Conservation (phyloP, 352 stramenopile genomes). For the Phytophthora boehmeriae region DNA sequence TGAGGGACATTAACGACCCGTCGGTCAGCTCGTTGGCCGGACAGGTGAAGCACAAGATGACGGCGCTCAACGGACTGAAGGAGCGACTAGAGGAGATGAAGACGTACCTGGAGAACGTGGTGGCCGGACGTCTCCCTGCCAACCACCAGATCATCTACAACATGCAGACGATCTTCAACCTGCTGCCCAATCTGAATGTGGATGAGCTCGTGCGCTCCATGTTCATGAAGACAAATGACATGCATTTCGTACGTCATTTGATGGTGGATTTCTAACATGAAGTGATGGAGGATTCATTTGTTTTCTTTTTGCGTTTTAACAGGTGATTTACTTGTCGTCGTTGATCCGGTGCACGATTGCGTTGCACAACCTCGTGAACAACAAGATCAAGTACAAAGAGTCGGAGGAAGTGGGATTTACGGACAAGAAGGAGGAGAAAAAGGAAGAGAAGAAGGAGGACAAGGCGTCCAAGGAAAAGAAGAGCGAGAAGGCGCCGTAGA, state of each 20-base stretch:
- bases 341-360: slow-evolving; percentile 98
- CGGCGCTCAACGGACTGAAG: slow-evolving; percentile 93
- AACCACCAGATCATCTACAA: slow-evolving; percentile 98
- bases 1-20: slow-evolving; percentile 99
- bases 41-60: slow-evolving; percentile 99
- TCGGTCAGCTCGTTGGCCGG: slow-evolving; percentile 97
- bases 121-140: slow-evolving; percentile 72
- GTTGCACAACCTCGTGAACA: slow-evolving; percentile 99
- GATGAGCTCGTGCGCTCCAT: slow-evolving; percentile 96
- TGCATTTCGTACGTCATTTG: slow-evolving; percentile 93
- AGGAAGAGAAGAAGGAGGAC: slow-evolving; percentile 35
- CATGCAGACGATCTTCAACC: slow-evolving; percentile 99
- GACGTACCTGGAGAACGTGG: slow-evolving; percentile 96
- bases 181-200: slow-evolving; percentile 99
- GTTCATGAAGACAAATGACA: slow-evolving; percentile 99
- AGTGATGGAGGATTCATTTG: neutral
- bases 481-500: slow-evolving; percentile 54
- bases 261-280: slow-evolving; percentile 2
- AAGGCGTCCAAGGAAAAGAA: slow-evolving; percentile 44
- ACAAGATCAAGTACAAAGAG: slow-evolving; percentile 98
- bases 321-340: slow-evolving; percentile 97
- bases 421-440: slow-evolving; percentile 78
- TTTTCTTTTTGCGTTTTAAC: slow-evolving; percentile 10
- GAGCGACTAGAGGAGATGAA: slow-evolving; percentile 98
- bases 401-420: slow-evolving; percentile 74